Evolutionary conservation across 2,329 filamentous ascomycete species (phyloP).

Genomic region (Colletotrichum plurivorum): DNA sequence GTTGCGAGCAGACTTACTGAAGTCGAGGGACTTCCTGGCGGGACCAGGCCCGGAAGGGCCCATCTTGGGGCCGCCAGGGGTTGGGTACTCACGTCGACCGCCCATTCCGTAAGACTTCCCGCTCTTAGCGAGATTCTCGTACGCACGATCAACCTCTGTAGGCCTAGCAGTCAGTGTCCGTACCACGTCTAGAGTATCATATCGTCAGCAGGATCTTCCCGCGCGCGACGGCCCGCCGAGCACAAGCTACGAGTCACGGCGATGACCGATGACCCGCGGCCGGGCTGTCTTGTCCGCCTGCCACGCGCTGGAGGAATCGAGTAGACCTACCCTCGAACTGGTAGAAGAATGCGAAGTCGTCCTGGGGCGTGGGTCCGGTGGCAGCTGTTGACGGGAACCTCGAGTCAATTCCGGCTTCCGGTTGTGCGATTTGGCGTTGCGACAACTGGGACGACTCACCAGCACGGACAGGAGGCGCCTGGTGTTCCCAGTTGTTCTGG

Average conservation of each 20-base stretch:
- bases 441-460: slow-evolving; percentile 43
- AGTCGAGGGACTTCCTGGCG: slow-evolving; percentile 47
- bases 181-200: slow-evolving; percentile 36
- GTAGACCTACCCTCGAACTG: slow-evolving; percentile 87
- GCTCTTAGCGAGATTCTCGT: slow-evolving; percentile 96
- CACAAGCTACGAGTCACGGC: not conserved
- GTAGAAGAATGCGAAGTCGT: slow-evolving; percentile 86
- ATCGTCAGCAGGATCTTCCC: slow-evolving; percentile 35
- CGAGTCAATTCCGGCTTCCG: slow-evolving; percentile 36
- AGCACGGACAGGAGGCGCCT: slow-evolving; percentile 58
- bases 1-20: slow-evolving; percentile 45
- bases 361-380: slow-evolving; percentile 80
- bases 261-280: not conserved
- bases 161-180: slow-evolving; percentile 43
- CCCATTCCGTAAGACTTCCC: slow-evolving; percentile 87
- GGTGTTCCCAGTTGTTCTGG: slow-evolving; percentile 63
- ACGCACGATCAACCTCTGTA: slow-evolving; percentile 93
- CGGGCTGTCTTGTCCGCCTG: not conserved
- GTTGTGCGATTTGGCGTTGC: slow-evolving; percentile 33
- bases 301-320: slow-evolving; percentile 31
- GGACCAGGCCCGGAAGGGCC: slow-evolving; percentile 45
- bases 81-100: slow-evolving; percentile 86
- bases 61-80: slow-evolving; percentile 62
- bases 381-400: slow-evolving; percentile 68
- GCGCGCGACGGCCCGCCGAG: slow-evolving; percentile 17